Conservation (phyloP, 768 basidiomycete genomes). For the Rhizopogon sp. region DNA sequence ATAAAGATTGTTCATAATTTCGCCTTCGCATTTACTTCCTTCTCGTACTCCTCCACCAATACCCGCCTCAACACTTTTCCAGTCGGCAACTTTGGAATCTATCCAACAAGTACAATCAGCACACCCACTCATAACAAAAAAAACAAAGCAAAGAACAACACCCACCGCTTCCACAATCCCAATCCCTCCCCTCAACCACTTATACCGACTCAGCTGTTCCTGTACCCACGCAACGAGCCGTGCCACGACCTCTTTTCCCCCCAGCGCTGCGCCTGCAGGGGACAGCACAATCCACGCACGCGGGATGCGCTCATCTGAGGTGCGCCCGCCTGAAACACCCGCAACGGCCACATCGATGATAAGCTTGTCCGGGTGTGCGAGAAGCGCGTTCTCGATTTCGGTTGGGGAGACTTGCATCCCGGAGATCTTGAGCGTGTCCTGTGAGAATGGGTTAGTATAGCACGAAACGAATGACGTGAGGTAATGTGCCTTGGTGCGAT, state of each 20-base stretch:
- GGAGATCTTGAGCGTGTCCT: slow-evolving; percentile 72
- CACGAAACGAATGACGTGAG: slow-evolving; percentile 12
- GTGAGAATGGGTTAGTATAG: background rate
- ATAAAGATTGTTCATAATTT: slow-evolving; percentile 7
- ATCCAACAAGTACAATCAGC: background rate
- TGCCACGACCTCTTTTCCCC: slow-evolving; percentile 33
- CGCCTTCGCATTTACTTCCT: slow-evolving; percentile 6
- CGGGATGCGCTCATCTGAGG: slow-evolving; percentile 62
- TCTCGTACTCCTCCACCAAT: slow-evolving; percentile 50
- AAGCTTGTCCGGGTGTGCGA: slow-evolving; percentile 51
- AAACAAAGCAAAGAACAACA: background rate
- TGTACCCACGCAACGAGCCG: slow-evolving; percentile 52
- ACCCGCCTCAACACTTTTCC: slow-evolving; percentile 59
- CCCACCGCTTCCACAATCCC: slow-evolving; percentile 54
- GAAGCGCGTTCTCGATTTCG: slow-evolving; percentile 61
- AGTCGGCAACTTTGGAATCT: slow-evolving; percentile 66
- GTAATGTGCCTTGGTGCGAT: slow-evolving; percentile 53
- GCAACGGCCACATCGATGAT: slow-evolving; percentile 62
- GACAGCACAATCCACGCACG: slow-evolving; percentile 70
- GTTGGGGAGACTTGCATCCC: slow-evolving; percentile 68
- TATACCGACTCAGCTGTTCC: slow-evolving; percentile 59
- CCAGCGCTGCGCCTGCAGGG: slow-evolving; percentile 41
- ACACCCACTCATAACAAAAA: background rate
- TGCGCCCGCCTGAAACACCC: slow-evolving; percentile 62
- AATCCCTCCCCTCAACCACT: slow-evolving; percentile 66